phyloP scores from a whole-genome alignment of 176 grass and related monocot genomes.

The Triticum dicoccoides region DNA sequence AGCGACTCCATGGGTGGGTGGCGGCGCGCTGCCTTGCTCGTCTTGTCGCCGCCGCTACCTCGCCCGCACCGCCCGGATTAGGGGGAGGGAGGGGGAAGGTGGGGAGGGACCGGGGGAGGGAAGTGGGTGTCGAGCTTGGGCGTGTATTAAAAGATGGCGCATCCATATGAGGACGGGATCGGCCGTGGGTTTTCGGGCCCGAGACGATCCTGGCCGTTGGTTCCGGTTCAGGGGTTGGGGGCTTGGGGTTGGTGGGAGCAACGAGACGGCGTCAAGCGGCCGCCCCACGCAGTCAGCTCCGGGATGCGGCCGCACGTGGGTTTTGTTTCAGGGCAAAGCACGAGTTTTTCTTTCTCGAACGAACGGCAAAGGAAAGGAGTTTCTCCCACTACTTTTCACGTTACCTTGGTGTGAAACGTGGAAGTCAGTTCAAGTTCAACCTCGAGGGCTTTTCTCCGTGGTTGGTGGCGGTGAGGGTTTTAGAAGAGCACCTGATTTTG shows the following conservation, averaged over 20 bases:
- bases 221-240: not conserved
- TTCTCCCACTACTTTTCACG: constrained; percentile 5
- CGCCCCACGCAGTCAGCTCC: constrained; percentile 7
- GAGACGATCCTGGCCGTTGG: constrained; percentile 27
- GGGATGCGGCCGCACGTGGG: not conserved
- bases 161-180: constrained; percentile 7
- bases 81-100: not conserved
- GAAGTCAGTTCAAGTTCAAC: not conserved
- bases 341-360: not conserved
- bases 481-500: not conserved
- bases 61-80: constrained; percentile 8
- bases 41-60: constrained; percentile 15
- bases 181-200: constrained; percentile 20
- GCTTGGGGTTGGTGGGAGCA: constrained; percentile 1
- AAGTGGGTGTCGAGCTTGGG: not conserved
- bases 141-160: constrained; percentile 22
- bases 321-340: not conserved
- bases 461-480: not conserved
- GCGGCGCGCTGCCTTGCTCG: constrained; percentile 3
- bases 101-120: not conserved
- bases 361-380: too few relatives aligned
- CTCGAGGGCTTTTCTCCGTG: not conserved
- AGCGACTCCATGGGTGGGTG: constrained; percentile 39
- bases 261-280: not conserved
- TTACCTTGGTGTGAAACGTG: not conserved